phyloP scores from a whole-genome alignment of 2,329 filamentous ascomycete genomes.

The Sporothrix variecibatus region DNA sequence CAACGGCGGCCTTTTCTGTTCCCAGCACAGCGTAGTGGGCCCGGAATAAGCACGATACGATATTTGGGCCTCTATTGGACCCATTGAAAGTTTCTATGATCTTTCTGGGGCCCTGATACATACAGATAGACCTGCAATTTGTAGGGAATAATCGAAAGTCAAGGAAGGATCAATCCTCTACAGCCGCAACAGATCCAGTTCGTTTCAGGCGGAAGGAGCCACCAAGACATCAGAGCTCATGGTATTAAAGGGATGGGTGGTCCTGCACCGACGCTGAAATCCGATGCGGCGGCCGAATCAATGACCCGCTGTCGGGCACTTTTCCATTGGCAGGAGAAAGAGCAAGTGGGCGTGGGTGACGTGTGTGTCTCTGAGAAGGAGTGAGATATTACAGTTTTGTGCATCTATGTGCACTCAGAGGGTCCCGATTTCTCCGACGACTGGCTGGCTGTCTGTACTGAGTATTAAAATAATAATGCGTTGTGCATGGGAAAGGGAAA shows the following conservation, averaged over 20 bases:
- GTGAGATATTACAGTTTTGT: neutral
- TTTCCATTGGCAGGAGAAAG: neutral
- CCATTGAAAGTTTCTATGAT: neutral
- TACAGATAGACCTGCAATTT: too few relatives aligned
- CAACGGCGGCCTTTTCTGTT: neutral
- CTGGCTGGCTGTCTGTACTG: too few relatives aligned
- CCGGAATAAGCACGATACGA: neutral
- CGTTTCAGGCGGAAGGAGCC: neutral
- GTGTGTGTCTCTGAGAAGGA: neutral
- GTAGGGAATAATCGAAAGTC: neutral
- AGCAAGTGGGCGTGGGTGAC: slow-evolving; percentile 6
- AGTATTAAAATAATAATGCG: too few relatives aligned
- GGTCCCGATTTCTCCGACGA: neutral
- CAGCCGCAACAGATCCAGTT: neutral
- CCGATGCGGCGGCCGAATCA: slow-evolving; percentile 4
- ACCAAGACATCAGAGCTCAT: neutral
- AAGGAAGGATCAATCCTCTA: neutral
- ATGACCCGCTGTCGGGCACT: neutral
- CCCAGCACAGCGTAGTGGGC: neutral
- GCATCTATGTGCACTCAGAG: neutral
- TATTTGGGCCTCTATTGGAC: neutral
- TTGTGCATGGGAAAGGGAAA: neutral
- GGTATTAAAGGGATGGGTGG: neutral
- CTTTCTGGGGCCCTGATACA: neutral
- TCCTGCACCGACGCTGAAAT: neutral